Percentiles rank a stretch among this genome's conserved stretches.
Evolutionary conservation across 495 filamentous ascomycete species (phyloP).

Genomic region (Podospora comata): DNA sequence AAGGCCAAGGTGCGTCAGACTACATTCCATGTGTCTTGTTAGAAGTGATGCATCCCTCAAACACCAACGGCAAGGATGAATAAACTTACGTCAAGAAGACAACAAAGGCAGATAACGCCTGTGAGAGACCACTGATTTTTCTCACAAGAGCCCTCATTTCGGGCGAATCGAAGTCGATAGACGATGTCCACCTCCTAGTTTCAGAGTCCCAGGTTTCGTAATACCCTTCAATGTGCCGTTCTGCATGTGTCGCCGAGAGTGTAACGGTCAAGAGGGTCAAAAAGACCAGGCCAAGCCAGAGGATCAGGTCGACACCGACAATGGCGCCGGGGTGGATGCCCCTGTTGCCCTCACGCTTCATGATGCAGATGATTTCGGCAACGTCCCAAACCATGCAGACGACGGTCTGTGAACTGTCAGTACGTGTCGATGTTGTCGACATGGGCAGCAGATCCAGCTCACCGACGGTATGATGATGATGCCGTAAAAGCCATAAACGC

Average conservation of each 20-base stretch:
- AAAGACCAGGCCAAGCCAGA: conserved; percentile 22
- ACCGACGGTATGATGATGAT: conserved; percentile 8
- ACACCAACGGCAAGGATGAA: neutral
- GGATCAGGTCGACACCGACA: conserved; percentile 26
- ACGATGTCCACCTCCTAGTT: neutral
- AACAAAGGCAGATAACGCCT: conserved; percentile 3
- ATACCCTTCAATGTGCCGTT: neutral
- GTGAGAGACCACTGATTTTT: neutral
- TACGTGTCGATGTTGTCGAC: neutral
- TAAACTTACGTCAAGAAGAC: conserved; percentile 6
- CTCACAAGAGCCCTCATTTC: neutral
- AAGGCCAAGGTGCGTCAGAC: conserved; percentile 16
- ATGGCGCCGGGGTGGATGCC: conserved; percentile 27
- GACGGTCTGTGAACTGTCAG: neutral
- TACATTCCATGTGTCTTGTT: neutral
- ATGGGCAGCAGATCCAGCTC: neutral
- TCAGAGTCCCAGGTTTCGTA: neutral
- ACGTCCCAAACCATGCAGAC: conserved; percentile 18
- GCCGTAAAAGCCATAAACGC: neutral
- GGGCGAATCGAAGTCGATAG: neutral
- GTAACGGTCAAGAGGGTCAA: neutral
- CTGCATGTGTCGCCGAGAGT: neutral
- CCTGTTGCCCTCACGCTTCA: conserved; percentile 15
- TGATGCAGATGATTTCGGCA: conserved; percentile 21
- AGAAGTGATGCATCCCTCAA: neutral